phyloP scores from a whole-genome alignment of 2,329 filamentous ascomycete genomes.

The Neonectria punicea region DNA sequence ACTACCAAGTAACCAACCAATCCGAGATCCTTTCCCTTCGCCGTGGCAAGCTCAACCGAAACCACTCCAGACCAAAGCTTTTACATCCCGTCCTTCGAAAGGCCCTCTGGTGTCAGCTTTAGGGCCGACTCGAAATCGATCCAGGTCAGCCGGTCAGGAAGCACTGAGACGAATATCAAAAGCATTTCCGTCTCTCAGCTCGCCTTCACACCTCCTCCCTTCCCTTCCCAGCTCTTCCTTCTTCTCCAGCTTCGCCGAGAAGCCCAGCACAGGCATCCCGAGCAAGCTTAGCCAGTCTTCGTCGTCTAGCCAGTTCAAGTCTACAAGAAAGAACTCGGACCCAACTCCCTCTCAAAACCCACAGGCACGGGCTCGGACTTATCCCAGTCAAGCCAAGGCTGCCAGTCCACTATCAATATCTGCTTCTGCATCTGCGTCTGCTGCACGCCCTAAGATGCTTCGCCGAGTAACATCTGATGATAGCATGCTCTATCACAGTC shows the following conservation, averaged over 20 bases:
- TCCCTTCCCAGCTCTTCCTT: constrained; percentile 57
- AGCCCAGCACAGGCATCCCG: constrained; percentile 26
- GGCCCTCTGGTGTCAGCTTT: constrained; percentile 58
- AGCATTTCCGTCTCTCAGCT: constrained; percentile 62
- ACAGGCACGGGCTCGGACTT: constrained; percentile 27
- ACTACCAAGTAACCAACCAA: constrained; percentile 13
- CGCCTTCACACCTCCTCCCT: constrained; percentile 47
- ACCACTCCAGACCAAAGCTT: constrained; percentile 29
- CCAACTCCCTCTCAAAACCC: constrained; percentile 11
- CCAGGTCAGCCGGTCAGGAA: constrained; percentile 66
- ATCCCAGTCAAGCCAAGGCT: constrained; percentile 20
- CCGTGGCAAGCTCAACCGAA: constrained; percentile 45
- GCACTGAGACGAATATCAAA: constrained; percentile 67
- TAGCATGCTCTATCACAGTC: constrained; percentile 78
- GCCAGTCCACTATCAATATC: constrained; percentile 20
- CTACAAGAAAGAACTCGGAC: constrained; percentile 11
- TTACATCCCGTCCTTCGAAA: constrained; percentile 41
- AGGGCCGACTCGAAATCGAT: constrained; percentile 58
- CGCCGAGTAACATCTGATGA: constrained; percentile 66
- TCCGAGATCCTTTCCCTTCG: constrained; percentile 37
- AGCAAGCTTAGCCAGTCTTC: constrained; percentile 15
- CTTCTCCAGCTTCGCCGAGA: constrained; percentile 50
- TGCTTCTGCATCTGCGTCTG: constrained; percentile 19
- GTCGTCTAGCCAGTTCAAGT: constrained; percentile 14
- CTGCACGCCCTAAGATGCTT: constrained; percentile 41